Conservation (phyloP, 108 stramenopile genomes). For the Pseudonitzschia pungens region DNA sequence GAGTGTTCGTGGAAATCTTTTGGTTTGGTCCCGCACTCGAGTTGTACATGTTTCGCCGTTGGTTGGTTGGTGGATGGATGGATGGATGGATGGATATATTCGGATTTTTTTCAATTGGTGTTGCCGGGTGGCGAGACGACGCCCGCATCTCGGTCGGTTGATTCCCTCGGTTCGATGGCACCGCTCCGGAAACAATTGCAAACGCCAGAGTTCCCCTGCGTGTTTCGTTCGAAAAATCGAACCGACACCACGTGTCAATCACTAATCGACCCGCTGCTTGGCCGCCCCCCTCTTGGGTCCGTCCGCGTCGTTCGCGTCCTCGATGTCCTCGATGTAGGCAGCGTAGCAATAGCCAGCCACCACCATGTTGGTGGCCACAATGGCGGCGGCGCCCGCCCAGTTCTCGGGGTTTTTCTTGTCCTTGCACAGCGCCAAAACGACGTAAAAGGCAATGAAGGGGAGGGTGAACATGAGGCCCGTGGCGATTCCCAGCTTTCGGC, state of each 20-base stretch:
- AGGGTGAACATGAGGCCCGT: slow-evolving; percentile 58
- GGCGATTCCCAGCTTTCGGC: slow-evolving; percentile 52
- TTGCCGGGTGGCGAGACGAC: too few relatives aligned
- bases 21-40: too few relatives aligned
- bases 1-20: too few relatives aligned
- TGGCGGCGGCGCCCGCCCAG: slow-evolving; percentile 56
- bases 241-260: not conserved
- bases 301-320: slow-evolving; percentile 35
- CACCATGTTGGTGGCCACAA: slow-evolving; percentile 54
- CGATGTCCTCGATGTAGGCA: slow-evolving; percentile 48
- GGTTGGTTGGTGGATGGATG: too few relatives aligned
- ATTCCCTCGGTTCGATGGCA: too few relatives aligned
- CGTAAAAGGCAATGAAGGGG: slow-evolving; percentile 50
- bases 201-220: too few relatives aligned
- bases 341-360: slow-evolving; percentile 47
- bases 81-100: too few relatives aligned
- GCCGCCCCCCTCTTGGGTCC: slow-evolving; percentile 44
- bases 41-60: too few relatives aligned
- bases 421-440: slow-evolving; percentile 28
- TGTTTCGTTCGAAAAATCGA: too few relatives aligned
- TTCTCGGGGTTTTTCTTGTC: slow-evolving; percentile 47
- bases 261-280: slow-evolving; percentile 55
- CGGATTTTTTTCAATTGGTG: too few relatives aligned
- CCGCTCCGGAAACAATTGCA: too few relatives aligned
- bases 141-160: too few relatives aligned